Base-by-base conservation (phyloP, 1,139 yeast genomes). In the Sugiyamaella japonica region DNA sequence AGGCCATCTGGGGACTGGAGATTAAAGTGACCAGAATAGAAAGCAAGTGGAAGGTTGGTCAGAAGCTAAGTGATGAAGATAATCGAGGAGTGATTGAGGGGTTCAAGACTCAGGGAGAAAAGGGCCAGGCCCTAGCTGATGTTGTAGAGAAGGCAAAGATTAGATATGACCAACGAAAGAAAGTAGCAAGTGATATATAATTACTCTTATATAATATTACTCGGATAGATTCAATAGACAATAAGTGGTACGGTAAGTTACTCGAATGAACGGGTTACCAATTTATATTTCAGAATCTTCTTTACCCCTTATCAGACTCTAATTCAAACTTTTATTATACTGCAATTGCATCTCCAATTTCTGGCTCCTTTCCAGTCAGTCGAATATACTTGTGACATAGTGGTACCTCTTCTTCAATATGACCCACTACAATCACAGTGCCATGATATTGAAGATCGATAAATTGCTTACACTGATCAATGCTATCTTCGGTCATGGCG, bases 381-480 rank as follows among this genome's bases (percentile, higher is more conserved):
- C 72, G 67, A 38, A 84, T 66, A 61, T 68, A 82, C 56, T 76
- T 75, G 56, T 81, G 79, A 60, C 86, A 81, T 10, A 68, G 64
- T 0, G 89, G 87, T 5, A 85, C 76, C 63, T 85, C 91, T 38
- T 77, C 76, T 9, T 72, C 74, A 31, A 89, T 78, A 69, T 91
- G 98, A 0, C 96, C 96, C 40, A 91, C 87, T 0, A 85, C 76
- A 47, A 91, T 75, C 5, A 86, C 83, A 0, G 95, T 84, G 1
- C 91, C 86, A 3, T 80, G 77, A 76, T 86, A 82, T 20, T 76
- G 70, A n/a, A 48, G 40, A 43, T 81, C 78, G 13, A 90, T 74
- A n/a, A 85, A 66, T 13, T 75, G 73, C 64, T 88, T 90, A 60
- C 97, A 90, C 57, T 76, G 76, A 23, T 76, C 74, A 69, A 90